Evolutionary conservation across 345 rosid genomes (phyloP).

Genomic region (Citrus unshiu): DNA sequence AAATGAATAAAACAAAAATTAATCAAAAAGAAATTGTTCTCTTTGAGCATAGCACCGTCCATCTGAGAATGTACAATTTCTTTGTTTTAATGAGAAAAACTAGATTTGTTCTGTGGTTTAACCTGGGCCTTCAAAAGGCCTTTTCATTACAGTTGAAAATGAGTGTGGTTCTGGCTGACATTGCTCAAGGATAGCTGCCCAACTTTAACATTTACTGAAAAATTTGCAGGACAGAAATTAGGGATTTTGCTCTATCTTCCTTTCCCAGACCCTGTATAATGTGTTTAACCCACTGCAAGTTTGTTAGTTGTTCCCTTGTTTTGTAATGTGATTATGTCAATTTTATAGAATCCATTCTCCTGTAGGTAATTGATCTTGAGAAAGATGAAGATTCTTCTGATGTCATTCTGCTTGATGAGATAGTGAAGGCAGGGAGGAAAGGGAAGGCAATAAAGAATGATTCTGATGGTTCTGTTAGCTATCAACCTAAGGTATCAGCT

Average conservation of each 20-base stretch:
- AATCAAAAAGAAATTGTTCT: neutral
- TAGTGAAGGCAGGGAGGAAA: constrained; percentile 40
- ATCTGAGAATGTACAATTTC: neutral
- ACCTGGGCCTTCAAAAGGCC: neutral
- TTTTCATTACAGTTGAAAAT: neutral
- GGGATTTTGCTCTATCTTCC: neutral
- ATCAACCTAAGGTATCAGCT: constrained; percentile 25
- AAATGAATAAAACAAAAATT: too few species aligned
- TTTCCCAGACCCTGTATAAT: neutral
- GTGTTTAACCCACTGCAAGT: neutral
- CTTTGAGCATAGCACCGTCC: neutral
- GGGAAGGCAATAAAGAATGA: constrained; percentile 53
- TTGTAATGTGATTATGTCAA: neutral
- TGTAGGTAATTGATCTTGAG: constrained; percentile 62
- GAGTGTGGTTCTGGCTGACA: neutral
- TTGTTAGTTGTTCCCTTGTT: neutral
- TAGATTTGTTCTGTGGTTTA: neutral
- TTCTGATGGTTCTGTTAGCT: constrained; percentile 18
- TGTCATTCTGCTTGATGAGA: constrained; percentile 31
- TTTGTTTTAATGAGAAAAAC: neutral
- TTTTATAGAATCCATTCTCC: constrained; percentile 9
- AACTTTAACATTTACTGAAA: neutral
- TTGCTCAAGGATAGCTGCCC: neutral
- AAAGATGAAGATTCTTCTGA: constrained; percentile 46
- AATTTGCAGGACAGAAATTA: neutral